Evolutionary conservation across 352 stramenopile species (phyloP).

Genomic region (Phytophthora sp.): DNA sequence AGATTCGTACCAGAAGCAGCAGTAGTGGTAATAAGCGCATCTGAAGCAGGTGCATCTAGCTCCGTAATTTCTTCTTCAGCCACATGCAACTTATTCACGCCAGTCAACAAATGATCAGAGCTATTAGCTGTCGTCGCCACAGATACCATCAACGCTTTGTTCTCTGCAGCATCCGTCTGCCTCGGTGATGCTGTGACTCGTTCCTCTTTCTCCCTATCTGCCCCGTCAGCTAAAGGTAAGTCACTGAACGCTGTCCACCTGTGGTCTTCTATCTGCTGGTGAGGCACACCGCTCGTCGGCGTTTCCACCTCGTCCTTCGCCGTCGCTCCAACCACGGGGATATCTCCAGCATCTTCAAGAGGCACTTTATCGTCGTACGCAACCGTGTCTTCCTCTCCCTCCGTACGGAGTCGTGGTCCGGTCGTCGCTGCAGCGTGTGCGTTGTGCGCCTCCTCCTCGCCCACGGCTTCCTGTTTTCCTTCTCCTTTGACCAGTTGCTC

Average conservation of each 20-base stretch:
- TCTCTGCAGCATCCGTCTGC: not conserved
- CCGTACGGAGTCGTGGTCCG: constrained; percentile 12
- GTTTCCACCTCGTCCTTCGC: constrained; percentile 9
- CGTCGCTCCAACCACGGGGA: constrained; percentile 25
- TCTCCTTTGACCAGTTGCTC: constrained; percentile 27
- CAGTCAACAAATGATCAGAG: constrained; percentile 27
- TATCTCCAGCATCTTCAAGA: constrained; percentile 27
- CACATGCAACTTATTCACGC: constrained; percentile 31
- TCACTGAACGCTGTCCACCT: constrained; percentile 27
- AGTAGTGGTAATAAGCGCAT: not conserved
- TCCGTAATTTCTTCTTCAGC: not conserved
- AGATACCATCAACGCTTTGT: constrained; percentile 14
- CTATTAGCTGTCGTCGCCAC: not conserved
- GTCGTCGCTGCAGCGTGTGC: constrained; percentile 23
- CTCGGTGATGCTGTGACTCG: not conserved
- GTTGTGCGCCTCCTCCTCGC: constrained; percentile 25
- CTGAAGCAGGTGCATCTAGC: not conserved
- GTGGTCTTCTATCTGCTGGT: constrained; percentile 9
- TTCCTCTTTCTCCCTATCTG: not conserved
- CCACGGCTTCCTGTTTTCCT: constrained; percentile 29
- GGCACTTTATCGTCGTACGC: constrained; percentile 33
- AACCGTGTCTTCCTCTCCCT: constrained; percentile 28
- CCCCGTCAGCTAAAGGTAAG: constrained; percentile 19
- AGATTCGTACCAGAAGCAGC: not conserved
- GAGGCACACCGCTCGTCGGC: not conserved